Conservation (phyloP, 2,329 filamentous ascomycete genomes). For the Phialophora chinensis region DNA sequence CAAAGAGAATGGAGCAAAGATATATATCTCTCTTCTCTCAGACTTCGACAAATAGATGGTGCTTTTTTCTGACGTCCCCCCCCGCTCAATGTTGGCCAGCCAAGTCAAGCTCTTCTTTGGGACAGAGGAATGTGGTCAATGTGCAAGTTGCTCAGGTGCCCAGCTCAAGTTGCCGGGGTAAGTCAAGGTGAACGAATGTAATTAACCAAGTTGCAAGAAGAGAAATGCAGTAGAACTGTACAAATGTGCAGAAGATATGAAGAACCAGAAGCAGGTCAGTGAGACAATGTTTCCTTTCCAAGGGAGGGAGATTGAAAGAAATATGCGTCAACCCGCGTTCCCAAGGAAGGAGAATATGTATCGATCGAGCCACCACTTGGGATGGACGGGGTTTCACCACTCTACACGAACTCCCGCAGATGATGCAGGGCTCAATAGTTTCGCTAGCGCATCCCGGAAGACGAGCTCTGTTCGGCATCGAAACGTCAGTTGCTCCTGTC, state of each 20-base stretch:
- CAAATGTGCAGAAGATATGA: conserved; percentile 7
- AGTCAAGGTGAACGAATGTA: conserved; percentile 5
- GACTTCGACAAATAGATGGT: background rate
- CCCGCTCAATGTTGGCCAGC: conserved; percentile 28
- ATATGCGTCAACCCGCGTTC: conserved; percentile 23
- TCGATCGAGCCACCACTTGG: conserved; percentile 9
- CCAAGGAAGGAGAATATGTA: conserved; percentile 23
- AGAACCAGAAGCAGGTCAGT: conserved; percentile 23
- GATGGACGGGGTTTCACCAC: background rate
- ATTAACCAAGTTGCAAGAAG: conserved; percentile 4
- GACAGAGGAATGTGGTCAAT: conserved; percentile 26
- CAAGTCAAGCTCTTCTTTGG: conserved; percentile 21
- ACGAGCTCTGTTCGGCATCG: background rate
- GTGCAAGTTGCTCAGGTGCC: conserved; percentile 4
- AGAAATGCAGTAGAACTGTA: conserved; percentile 12
- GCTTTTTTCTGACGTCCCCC: background rate
- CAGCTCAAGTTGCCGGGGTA: conserved; percentile 6
- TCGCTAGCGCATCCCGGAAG: conserved; percentile 3
- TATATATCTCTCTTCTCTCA: background rate
- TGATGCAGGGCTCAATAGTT: background rate
- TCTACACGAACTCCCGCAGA: conserved; percentile 1
- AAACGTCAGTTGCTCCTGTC: conserved; percentile 17
- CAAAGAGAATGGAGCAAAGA: background rate
- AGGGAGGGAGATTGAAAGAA: conserved; percentile 11
- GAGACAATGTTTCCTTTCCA: conserved; percentile 29